Percentiles rank a stretch among this genome's conserved stretches.
These are phyloP conservation scores for Pichia deserticola DNA, from an alignment of 805 yeast genomes.

Conservation along the genomic window DNA sequence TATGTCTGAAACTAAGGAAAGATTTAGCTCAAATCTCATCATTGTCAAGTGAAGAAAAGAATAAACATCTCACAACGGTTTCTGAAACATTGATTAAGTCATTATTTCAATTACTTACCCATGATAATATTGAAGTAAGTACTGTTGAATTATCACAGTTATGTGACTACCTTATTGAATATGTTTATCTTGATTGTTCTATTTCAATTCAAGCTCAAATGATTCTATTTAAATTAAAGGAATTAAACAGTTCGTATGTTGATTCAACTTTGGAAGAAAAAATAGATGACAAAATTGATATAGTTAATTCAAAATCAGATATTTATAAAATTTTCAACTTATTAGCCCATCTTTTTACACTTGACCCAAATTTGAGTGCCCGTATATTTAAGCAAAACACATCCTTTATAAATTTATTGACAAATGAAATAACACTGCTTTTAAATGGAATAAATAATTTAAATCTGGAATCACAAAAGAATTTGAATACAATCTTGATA, in stretches of 20 bases:
- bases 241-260: not conserved
- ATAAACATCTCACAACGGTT: not conserved
- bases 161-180: not conserved
- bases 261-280: not conserved
- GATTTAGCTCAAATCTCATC: not conserved
- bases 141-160: not conserved
- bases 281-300: conserved; percentile 15
- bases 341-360: conserved; percentile 18
- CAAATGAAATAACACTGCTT: conserved; percentile 17
- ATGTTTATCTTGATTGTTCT: not conserved
- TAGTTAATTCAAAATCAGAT: conserved; percentile 10
- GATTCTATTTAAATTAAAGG: not conserved
- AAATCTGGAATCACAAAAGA: conserved; percentile 1
- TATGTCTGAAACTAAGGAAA: not conserved
- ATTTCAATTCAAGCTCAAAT: conserved; percentile 3
- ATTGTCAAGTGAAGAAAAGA: not conserved
- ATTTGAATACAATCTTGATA: conserved; percentile 20
- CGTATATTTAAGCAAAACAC: conserved; percentile 16
- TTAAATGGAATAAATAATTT: conserved; percentile 4
- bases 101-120: not conserved
- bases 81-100: conserved; percentile 4
- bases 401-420: conserved; percentile 14
- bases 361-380: conserved; percentile 12
- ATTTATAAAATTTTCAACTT: conserved; percentile 12
- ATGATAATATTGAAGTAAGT: not conserved